Percentiles rank a stretch among this genome's conserved stretches.
These are phyloP conservation scores for Aquilaria agallochum DNA, from an alignment of 441 rosid genomes.

Conservation along the genomic window DNA sequence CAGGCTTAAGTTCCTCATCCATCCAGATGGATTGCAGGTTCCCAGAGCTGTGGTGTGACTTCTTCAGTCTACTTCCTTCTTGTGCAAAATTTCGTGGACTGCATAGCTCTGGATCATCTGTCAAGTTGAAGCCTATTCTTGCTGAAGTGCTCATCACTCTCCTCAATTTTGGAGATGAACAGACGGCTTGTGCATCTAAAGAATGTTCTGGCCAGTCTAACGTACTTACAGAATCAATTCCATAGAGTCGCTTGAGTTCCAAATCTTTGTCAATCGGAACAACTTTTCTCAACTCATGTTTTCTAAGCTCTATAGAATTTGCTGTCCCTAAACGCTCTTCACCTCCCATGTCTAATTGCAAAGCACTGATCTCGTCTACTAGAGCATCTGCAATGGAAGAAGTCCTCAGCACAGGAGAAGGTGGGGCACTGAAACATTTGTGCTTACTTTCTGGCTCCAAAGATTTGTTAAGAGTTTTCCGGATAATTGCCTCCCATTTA, in stretches of 20 bases:
- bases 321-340: conserved; percentile 28
- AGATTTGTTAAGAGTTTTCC: conserved; percentile 80
- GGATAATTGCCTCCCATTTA: conserved; percentile 89
- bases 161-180: conserved; percentile 54
- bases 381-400: conserved; percentile 76
- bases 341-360: conserved; percentile 37
- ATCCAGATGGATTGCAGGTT: conserved; percentile 41
- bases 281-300: conserved; percentile 20
- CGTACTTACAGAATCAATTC: conserved; percentile 30
- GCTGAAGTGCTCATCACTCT: conserved; percentile 75
- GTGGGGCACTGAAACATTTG: conserved; percentile 87
- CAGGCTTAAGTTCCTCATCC: conserved; percentile 38
- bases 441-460: conserved; percentile 46
- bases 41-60: conserved; percentile 72
- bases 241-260: conserved; percentile 40
- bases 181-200: conserved; percentile 55
- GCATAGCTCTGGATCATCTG: conserved; percentile 28
- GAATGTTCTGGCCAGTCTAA: conserved; percentile 93
- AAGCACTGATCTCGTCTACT: conserved; percentile 53
- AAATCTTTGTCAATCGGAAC: conserved; percentile 31
- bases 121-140: conserved; percentile 47
- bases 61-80: conserved; percentile 43
- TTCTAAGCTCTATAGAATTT: conserved; percentile 23
- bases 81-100: conserved; percentile 38
- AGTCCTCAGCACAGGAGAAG: conserved; percentile 73